Conservation (phyloP, 768 basidiomycete genomes). For the Leccinum arenicola region DNA sequence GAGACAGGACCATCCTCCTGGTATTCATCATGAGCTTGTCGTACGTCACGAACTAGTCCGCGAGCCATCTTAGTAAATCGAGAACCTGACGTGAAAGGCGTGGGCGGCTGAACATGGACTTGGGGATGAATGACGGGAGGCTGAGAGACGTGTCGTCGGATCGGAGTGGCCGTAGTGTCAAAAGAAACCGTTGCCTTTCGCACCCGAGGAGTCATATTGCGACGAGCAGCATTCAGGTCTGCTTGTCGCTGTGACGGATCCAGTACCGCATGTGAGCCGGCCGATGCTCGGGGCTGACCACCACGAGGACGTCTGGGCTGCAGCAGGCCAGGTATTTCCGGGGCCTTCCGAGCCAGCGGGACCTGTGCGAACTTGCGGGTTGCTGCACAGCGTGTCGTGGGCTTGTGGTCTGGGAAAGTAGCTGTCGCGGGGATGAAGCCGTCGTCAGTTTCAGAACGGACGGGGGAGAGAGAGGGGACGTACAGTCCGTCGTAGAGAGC, state of each 20-base stretch:
- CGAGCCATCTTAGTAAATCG: constrained; percentile 60
- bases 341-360: too few species aligned
- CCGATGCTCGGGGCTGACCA: constrained; percentile 31
- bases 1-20: constrained; percentile 8
- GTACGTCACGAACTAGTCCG: constrained; percentile 55
- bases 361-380: too few species aligned
- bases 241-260: constrained; percentile 14
- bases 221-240: constrained; percentile 18
- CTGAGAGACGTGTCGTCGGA: constrained; percentile 25
- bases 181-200: constrained; percentile 30
- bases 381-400: constrained; percentile 30
- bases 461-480: constrained; percentile 22
- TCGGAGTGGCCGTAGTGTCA: constrained; percentile 26
- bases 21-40: constrained; percentile 34
- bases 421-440: constrained; percentile 29
- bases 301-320: constrained; percentile 66
- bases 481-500: constrained; percentile 79
- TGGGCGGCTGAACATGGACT: constrained; percentile 56
- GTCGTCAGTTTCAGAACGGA: background rate
- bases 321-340: too few species aligned
- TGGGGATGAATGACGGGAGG: constrained; percentile 38
- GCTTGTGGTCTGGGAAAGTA: constrained; percentile 52
- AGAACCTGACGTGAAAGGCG: constrained; percentile 53
- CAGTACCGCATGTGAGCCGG: constrained; percentile 4
- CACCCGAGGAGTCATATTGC: constrained; percentile 34